Evolutionary conservation across 2,329 filamentous ascomycete genomes (phyloP).

Genomic region (Ceratocystis eucalypticola): DNA sequence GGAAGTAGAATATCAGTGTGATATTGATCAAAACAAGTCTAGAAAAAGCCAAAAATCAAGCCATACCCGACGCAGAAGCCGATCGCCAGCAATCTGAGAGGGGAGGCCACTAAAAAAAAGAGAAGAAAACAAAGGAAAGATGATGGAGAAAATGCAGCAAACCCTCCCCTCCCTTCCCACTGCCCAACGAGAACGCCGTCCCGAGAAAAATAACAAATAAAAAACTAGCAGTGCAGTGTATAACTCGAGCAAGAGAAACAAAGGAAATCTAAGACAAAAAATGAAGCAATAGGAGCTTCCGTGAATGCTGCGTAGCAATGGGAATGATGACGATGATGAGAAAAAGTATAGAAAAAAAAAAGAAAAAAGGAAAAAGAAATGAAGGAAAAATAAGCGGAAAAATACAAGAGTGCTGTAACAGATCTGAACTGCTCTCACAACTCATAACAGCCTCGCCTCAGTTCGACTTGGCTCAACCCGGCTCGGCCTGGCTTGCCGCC

Average conservation of each 20-base stretch:
- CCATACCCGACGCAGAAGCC: constrained; percentile 4
- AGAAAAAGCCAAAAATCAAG: neutral
- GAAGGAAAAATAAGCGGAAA: neutral
- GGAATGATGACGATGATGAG: neutral
- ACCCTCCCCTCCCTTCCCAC: constrained; percentile 1
- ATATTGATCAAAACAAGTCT: constrained; percentile 10
- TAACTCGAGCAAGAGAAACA: neutral
- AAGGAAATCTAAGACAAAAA: constrained; percentile 6
- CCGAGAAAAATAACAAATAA: constrained; percentile 5
- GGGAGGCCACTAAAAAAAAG: neutral
- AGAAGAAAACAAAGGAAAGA: constrained; percentile 6
- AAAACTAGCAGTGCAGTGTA: constrained; percentile 2
- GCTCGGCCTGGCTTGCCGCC: neutral
- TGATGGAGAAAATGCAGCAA: neutral
- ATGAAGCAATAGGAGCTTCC: neutral
- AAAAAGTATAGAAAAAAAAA: neutral
- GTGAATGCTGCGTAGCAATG: neutral
- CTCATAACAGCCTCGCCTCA: too few relatives aligned
- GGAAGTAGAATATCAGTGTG: neutral
- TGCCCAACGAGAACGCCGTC: constrained; percentile 2
- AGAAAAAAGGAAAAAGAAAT: neutral
- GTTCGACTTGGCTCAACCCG: too few relatives aligned
- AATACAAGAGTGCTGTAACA: neutral
- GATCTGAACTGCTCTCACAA: neutral
- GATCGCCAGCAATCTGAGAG: neutral